phyloP scores from a whole-genome alignment of 306 rosid genomes.

The Quercus wislizeni region DNA sequence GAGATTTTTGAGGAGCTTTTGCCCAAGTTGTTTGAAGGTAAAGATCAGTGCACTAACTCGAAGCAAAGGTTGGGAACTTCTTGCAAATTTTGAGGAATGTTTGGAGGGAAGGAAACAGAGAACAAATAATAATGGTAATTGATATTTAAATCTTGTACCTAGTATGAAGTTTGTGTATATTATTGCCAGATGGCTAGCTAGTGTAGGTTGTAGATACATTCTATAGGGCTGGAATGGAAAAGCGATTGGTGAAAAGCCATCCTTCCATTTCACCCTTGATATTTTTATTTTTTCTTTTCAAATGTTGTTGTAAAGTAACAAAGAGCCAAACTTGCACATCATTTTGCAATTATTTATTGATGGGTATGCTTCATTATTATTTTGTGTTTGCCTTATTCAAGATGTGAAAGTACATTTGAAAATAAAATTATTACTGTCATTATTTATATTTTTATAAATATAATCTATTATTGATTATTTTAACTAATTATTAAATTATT shows the following conservation, averaged over 20 bases:
- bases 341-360: not conserved
- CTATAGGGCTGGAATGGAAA: conserved; percentile 36
- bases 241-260: conserved; percentile 62
- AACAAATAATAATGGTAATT: conserved; percentile 23
- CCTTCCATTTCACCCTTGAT: conserved; percentile 43
- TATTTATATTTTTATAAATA: too few species aligned
- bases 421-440: too few species aligned
- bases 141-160: conserved; percentile 8
- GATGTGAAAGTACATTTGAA: too few species aligned
- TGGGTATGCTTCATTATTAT: too few species aligned
- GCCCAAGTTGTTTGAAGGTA: conserved; percentile 35
- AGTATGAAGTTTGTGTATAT: conserved; percentile 35
- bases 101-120: conserved; percentile 1
- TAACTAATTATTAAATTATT: too few species aligned
- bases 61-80: conserved; percentile 51
- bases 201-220: conserved; percentile 53
- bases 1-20: conserved; percentile 54
- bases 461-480: too few species aligned
- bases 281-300: not conserved
- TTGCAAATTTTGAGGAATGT: conserved; percentile 44
- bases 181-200: conserved; percentile 13
- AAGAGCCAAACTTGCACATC: not conserved
- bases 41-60: conserved; percentile 33
- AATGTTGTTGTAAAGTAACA: not conserved
- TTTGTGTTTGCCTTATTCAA: too few species aligned